Base-by-base conservation (phyloP, 495 filamentous ascomycete genomes). In the Xylona heveae region DNA sequence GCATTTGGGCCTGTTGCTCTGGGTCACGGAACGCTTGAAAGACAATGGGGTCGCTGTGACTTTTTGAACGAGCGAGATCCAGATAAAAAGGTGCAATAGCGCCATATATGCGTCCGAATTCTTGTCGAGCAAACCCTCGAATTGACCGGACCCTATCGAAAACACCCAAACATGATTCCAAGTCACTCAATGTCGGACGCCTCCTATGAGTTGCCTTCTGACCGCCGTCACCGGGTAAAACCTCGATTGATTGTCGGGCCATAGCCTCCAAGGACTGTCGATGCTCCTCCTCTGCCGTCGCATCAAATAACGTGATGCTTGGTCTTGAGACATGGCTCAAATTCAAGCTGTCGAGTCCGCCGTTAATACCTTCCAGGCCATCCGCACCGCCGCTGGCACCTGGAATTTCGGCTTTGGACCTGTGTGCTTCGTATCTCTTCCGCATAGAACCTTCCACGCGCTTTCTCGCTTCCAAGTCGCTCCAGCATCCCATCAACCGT, bases 41-140 rank as follows among this genome's bases (percentile, higher is more conserved):
- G 2, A 99, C 61, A 18, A 80, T 54, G 4, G 77, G 79, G 32
- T 93, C 78, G 7, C 73, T 66, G 42, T 91, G 82, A 13, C 65
- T 72, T 41, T 65, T 71, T 10, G 72, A 71, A 35, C 55, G 57
- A 3, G 59, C 70, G 26, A 94, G 71, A 43, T 94, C 80, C 30
- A 73, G 61, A 52, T 95, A 95, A 42, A 90, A 80, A 6, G 81
- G 83, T 24, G 72, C 77, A 38, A 95, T 56, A 7, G 80, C 81
- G 12, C 71, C 74, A 53, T 95, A 91, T 19, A 94, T 66, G 48
- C 74, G 84, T 15, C 75, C 88, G 49, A 82, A 95, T 51, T 95
- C 82, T 43, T 83, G 71, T 33, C 83, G 63, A 13, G 88, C 88
- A 47, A 74, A 62, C 8, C 90, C 88, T 9, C 90, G 62, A 24